Base-by-base conservation (phyloP, 2,329 filamentous ascomycete species). In the Pseudocercospora crystallina region DNA sequence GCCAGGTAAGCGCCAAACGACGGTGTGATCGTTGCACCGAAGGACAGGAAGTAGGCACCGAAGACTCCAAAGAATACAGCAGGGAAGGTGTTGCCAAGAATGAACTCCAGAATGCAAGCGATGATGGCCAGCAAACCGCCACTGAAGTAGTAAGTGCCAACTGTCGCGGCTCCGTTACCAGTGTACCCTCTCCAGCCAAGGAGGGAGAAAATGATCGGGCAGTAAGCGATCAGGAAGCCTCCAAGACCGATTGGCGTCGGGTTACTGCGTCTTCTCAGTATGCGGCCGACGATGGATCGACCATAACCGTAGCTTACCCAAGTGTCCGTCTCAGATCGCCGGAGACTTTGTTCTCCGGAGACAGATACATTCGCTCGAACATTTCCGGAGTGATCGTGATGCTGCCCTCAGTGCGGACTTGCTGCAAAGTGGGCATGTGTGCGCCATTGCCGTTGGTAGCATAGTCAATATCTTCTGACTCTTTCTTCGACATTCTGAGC, bases 71-170 rank as follows among this genome's bases (percentile, higher is more conserved):
- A 64, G 43, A 59, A 54, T n/a, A 51, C 43, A n/a, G 47, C 50
- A 9, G 62, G 56, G 36, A 64, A 63, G 5, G 62, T 65, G 29
- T 70, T 70, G 39, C 68, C 67, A 15, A 70, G 53, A 37, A 71
- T 57, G 47, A 69, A 68, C 43, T 69, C 66, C 30, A 69, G 59
- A 31, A 69, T 57, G 26, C 58, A 55, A 9, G 64, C 61, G 42
- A 69, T 48, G 13, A 66, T 53, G 52, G 69, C 63, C 12, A 70
- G 58, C 5, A 68, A 51, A 36, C 68, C 68, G 43, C 67, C 67
- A 42, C 68, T 65, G 52, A 69, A 68, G 53, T 63, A 68, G 59
- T 64, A 66, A 31, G 63, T 61, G 26, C 65, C 67, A 17, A 60
- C 53, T 10, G 53, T 57, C n/a, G 59, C 59, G 9, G 53, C 57